phyloP scores from a whole-genome alignment of 2,329 filamentous ascomycete species.

The Calonectria hongkongensis region DNA sequence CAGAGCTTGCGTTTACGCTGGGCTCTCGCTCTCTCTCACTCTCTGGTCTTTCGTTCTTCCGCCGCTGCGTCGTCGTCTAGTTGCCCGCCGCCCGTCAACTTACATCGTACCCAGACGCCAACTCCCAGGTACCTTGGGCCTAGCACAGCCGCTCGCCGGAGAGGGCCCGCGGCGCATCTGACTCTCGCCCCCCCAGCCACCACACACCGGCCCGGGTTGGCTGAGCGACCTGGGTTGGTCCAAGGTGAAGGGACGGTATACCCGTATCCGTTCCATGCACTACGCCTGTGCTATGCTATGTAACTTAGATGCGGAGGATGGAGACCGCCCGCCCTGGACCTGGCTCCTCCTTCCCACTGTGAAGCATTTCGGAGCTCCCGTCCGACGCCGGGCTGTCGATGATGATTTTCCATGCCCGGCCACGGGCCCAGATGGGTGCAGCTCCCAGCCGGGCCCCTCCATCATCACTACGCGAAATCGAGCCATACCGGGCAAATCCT shows the following conservation, averaged over 20 bases:
- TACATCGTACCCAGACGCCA: conserved; percentile 23
- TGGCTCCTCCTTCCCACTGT: conserved; percentile 10
- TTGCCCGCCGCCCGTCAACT: conserved; percentile 6
- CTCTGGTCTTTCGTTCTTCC: not conserved
- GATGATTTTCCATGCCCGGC: conserved; percentile 31
- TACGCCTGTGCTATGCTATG: conserved; percentile 3
- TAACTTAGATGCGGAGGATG: conserved; percentile 21
- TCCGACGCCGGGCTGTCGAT: conserved; percentile 34
- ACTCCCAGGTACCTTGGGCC: conserved; percentile 25
- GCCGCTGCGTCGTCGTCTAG: not conserved
- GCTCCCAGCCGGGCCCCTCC: conserved; percentile 24
- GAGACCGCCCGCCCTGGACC: not conserved
- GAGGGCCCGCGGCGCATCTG: conserved; percentile 49
- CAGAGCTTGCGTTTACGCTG: conserved; percentile 1
- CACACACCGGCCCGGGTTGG: conserved; percentile 52
- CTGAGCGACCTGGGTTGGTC: conserved; percentile 41
- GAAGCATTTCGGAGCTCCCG: conserved; percentile 20
- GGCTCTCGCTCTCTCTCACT: not conserved
- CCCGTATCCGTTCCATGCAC: conserved; percentile 22
- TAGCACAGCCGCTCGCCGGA: conserved; percentile 49
- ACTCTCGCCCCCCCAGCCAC: conserved; percentile 46
- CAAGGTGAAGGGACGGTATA: conserved; percentile 17
- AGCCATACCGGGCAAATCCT: conserved; percentile 35
- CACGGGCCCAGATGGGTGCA: conserved; percentile 19
- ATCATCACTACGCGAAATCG: conserved; percentile 36